Evolutionary conservation across 2,329 filamentous ascomycete genomes (phyloP), one percentile per base, ranked within the genome.

Genomic region (Lasiodiplodia sp.): DNA sequence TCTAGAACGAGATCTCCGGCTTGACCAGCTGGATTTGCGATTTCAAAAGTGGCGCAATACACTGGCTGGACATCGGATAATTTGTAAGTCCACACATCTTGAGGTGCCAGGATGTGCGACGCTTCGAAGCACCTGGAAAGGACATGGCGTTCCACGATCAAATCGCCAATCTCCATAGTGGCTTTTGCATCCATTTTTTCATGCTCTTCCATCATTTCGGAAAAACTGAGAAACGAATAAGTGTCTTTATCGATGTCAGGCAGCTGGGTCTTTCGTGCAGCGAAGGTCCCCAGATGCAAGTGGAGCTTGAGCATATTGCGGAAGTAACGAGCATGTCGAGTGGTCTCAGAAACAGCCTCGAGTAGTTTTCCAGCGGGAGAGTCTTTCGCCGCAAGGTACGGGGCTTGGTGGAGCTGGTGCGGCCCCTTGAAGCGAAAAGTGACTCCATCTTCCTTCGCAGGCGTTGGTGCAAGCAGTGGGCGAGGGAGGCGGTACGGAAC

Each of bases 1-100:
- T 65, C 51, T 4, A 68, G 49, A 18, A 68, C 14, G 2, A 68
- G 21, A 2, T 64, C 51, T n/a, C 58, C 67, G 6, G 25, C 28
- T 3, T 31, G 31, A 4, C 31, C 37, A 18, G 10, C 40, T 3
- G 58, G 52, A n/a, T 64, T 57, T 2, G 52, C 58, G n/a, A 68
- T 47, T 25, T 58, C 40, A n/a, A 68, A 64, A 11, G 51, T 68
- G 25, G 67, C 67, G 2, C 58, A 28, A 37, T 68, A 68, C 12
- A 57, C 31, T 1, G 67, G 67, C 38, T 64, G 14, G 8, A 68
- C 51, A 14, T 64, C 58, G 14, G 57, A 60, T 18, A 64, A 31
- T 2, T 23, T 25, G 10, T 23, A 28, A 14, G 31, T 58, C 31
- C 40, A 55, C 18, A n/a, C 28, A 6, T 51, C 40, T 38, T 44